phyloP scores from a whole-genome alignment of 192 early-diverging fungal genomes.

The Backusella circina region DNA sequence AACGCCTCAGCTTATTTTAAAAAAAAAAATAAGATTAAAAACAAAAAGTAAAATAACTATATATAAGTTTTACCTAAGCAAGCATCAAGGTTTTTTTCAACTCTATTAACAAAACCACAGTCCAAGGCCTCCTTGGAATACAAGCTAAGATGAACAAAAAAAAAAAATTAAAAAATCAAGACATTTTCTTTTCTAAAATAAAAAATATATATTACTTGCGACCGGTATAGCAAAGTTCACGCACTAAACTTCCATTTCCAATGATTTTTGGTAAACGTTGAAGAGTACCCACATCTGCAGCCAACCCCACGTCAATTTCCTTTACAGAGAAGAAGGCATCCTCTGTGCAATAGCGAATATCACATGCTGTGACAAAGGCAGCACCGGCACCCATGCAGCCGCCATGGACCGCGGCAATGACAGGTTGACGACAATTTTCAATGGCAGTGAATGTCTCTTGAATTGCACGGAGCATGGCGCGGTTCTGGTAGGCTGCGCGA shows the following conservation, averaged over 20 bases:
- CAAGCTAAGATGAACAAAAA: constrained; percentile 32
- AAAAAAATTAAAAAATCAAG: constrained; percentile 2
- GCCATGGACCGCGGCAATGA: constrained; percentile 83
- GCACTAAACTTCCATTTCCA: constrained; percentile 85
- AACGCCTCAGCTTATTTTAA: constrained; percentile 67
- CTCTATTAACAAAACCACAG: constrained; percentile 54
- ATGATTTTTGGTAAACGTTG: constrained; percentile 95
- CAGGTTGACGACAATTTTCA: constrained; percentile 84
- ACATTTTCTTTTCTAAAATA: background rate
- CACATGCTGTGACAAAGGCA: constrained; percentile 88
- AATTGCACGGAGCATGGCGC: constrained; percentile 15
- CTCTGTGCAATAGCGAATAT: constrained; percentile 77
- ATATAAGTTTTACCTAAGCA: constrained; percentile 39
- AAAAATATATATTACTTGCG: constrained; percentile 45
- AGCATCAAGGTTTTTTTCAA: constrained; percentile 41
- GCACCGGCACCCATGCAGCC: constrained; percentile 84
- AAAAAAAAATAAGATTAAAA: background rate
- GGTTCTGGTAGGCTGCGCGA: background rate
- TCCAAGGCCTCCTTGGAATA: constrained; percentile 53
- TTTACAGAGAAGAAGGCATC: constrained; percentile 85
- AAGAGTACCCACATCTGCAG: constrained; percentile 91
- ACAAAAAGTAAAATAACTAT: background rate
- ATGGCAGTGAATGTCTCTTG: constrained; percentile 75
- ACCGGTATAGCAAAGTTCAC: constrained; percentile 86
- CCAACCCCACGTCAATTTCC: constrained; percentile 92